Conservation (phyloP, 2,329 filamentous ascomycete species). For the Paecilomyces variotii region DNA sequence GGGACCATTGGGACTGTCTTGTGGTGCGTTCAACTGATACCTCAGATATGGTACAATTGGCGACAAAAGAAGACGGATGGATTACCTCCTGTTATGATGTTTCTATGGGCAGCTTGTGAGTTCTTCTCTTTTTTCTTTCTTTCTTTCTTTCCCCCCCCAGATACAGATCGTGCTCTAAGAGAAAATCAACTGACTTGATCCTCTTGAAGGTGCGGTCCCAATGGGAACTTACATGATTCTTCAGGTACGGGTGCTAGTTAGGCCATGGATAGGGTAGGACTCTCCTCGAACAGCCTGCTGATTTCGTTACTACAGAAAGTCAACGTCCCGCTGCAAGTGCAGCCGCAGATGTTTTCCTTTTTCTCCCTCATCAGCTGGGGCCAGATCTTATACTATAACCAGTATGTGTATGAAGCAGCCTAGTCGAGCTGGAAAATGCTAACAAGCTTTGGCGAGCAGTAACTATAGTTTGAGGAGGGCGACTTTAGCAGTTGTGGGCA, state of each 20-base stretch:
- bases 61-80: conserved; percentile 54
- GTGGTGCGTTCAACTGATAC: conserved; percentile 33
- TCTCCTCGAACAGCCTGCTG: not conserved
- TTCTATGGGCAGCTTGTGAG: conserved; percentile 53
- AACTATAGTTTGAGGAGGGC: conserved; percentile 41
- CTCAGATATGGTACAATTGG: conserved; percentile 56
- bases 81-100: conserved; percentile 53
- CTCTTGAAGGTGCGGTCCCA: conserved; percentile 32
- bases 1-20: conserved; percentile 35
- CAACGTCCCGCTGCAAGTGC: conserved; percentile 47
- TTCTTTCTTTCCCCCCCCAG: too few relatives aligned
- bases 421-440: not conserved
- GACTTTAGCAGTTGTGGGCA: conserved; percentile 30
- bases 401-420: conserved; percentile 24
- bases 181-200: conserved; percentile 10
- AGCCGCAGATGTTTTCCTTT: conserved; percentile 46
- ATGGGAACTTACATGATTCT: conserved; percentile 47
- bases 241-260: conserved; percentile 26
- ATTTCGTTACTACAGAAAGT: conserved; percentile 36
- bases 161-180: not conserved
- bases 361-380: conserved; percentile 45
- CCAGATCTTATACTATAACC: conserved; percentile 45
- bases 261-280: not conserved
- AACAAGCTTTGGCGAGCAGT: conserved; percentile 5
- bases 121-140: not conserved